phyloP scores from a whole-genome alignment of 2,329 filamentous ascomycete species.

The Fusarium virguliforme region DNA sequence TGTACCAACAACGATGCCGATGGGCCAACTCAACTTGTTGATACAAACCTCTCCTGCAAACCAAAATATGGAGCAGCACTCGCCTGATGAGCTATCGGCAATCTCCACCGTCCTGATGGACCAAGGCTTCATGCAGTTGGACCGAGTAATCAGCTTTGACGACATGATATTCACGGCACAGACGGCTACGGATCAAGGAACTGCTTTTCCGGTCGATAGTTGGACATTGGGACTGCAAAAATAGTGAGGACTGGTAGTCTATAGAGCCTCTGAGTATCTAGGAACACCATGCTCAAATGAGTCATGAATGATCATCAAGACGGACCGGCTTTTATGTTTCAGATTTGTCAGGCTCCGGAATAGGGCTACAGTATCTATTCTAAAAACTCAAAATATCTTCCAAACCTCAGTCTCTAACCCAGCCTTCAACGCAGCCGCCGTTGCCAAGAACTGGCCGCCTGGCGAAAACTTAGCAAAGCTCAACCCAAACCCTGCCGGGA shows the following conservation, averaged over 20 bases:
- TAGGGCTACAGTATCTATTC: neutral
- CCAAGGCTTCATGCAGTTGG: constrained; percentile 54
- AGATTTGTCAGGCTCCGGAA: no score
- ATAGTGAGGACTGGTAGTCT: no score
- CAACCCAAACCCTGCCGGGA: neutral
- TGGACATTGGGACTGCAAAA: constrained; percentile 20
- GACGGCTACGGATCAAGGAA: constrained; percentile 31
- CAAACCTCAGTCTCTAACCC: neutral
- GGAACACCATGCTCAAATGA: no score
- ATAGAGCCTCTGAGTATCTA: no score
- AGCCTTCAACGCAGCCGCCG: accelerated
- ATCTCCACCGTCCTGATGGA: constrained; percentile 55
- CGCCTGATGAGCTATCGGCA: constrained; percentile 48
- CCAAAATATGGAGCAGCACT: constrained; percentile 16
- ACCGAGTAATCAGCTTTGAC: constrained; percentile 57
- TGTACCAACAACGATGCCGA: neutral
- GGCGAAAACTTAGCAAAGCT: neutral
- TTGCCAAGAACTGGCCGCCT: neutral
- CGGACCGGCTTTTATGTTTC: no score
- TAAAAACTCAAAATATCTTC: neutral
- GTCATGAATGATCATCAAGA: no score
- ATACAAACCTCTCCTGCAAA: constrained; percentile 35
- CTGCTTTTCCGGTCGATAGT: constrained; percentile 18
- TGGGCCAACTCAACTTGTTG: constrained; percentile 16
- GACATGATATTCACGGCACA: constrained; percentile 55